Evolutionary conservation across 2,329 filamentous ascomycete genomes (phyloP), one percentile per base, ranked within the genome.

Genomic region (Claviceps paspali): DNA sequence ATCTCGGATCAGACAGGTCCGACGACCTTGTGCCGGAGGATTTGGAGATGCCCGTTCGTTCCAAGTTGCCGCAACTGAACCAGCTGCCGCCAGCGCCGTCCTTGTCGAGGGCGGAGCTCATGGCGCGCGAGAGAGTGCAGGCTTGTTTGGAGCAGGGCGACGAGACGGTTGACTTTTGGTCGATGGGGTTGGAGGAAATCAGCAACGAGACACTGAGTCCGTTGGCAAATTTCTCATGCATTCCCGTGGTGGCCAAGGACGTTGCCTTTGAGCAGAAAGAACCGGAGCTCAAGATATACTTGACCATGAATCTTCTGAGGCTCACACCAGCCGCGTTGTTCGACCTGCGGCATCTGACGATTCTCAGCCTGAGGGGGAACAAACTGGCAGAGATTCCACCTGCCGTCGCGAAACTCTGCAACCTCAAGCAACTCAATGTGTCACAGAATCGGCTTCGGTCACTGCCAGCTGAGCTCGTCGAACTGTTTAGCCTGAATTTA

Each of bases 291-390:
- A 66, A 75, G 46, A 53, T 85, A 1, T 79, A 71, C 40, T 57
- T 85, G 11, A 67, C 68, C 10, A 63, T 62, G 36, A 85, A 84
- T 48, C 51, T 54, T 0, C 62, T 85, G 4, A 54, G 52, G 2
- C 57, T 58, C 11, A 58, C 82, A 2, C 79, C 80, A 0, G 60
- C 63, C 2, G 68, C 71, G 33, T 54, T 84, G 2, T 79, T 81
- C 47, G 64, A 70, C 33, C 57, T 84, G 2, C 59, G 73, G 17
- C 61, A 73, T 46, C 59, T 84, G 22, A 76, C 71, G 0, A 69
- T 76, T 12, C 65, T 85, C 10, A 82, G 70, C 46, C 61, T 85
- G 12, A 72, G 80, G 26, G 70, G 66, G 41, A 83, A 83, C 47
- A 53, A 64, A 18, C 62, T 85, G 11, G 59, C 57, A 0, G 69